These are phyloP conservation scores for Beauveria rudraprayagi DNA, from an alignment of 2,329 filamentous ascomycete genomes.

Conservation along the genomic window DNA sequence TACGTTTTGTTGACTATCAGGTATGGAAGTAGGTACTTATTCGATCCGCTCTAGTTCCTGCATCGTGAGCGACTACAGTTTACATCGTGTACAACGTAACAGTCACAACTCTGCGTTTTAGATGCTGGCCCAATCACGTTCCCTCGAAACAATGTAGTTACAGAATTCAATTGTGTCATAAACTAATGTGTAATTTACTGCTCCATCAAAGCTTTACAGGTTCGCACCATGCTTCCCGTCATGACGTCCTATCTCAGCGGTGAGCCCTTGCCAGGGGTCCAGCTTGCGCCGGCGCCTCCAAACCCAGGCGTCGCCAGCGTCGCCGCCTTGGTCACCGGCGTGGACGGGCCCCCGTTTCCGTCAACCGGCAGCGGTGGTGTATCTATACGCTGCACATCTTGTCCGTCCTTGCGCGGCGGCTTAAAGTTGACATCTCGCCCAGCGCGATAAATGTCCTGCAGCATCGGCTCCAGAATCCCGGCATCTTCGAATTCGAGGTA, in stretches of 20 bases:
- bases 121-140: neutral
- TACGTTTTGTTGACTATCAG: neutral
- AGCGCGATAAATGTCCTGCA: conserved; percentile 72
- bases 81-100: neutral
- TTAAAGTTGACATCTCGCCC: conserved; percentile 43
- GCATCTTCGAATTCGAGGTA: conserved; percentile 84
- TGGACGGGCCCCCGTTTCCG: conserved; percentile 31
- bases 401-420: conserved; percentile 39
- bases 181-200: neutral
- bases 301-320: conserved; percentile 30
- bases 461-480: conserved; percentile 72
- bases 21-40: neutral
- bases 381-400: conserved; percentile 38
- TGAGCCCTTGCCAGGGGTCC: conserved; percentile 40
- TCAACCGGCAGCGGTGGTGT: conserved; percentile 43
- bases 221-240: neutral
- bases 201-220: neutral
- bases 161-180: neutral
- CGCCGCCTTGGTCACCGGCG: conserved; percentile 35
- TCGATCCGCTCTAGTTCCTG: neutral
- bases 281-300: conserved; percentile 28
- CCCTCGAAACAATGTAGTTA: neutral
- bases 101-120: neutral
- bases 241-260: conserved; percentile 22
- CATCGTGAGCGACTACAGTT: too few species aligned